Evolutionary conservation across 495 filamentous ascomycete genomes (phyloP).

Genomic region (Trichoderma virens): DNA sequence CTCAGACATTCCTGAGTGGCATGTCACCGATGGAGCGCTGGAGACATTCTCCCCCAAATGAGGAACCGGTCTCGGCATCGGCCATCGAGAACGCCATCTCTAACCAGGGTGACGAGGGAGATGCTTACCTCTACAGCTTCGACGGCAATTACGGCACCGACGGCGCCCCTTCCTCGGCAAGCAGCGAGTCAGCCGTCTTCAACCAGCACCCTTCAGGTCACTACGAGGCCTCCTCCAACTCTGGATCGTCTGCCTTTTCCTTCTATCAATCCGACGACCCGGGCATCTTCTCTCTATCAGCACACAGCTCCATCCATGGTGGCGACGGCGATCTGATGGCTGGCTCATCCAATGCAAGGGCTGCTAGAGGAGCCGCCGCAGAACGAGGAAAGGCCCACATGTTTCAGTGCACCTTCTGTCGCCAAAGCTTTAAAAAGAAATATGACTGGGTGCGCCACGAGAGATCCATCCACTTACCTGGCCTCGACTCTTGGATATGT

Average conservation of each 20-base stretch:
- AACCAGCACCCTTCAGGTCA: not conserved
- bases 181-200: not conserved
- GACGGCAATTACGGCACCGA: not conserved
- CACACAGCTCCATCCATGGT: constrained; percentile 55
- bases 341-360: constrained; percentile 60
- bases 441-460: constrained; percentile 83
- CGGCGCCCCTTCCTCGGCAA: not conserved
- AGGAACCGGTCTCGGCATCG: constrained; percentile 72
- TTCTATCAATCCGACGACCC: not conserved
- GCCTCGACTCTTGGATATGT: constrained; percentile 53
- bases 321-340: constrained; percentile 57
- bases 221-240: constrained; percentile 15
- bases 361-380: constrained; percentile 40
- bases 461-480: constrained; percentile 64
- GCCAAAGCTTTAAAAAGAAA: constrained; percentile 69
- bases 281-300: not conserved
- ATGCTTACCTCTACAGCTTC: not conserved
- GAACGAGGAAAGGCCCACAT: constrained; percentile 30
- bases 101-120: not conserved
- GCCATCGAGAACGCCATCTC: constrained; percentile 72
- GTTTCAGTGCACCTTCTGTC: constrained; percentile 82
- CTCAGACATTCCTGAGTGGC: constrained; percentile 15
- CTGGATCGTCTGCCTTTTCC: constrained; percentile 40
- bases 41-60: constrained; percentile 76
- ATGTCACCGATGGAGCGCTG: constrained; percentile 82